A percentile compares a stretch with the other conserved stretches of the same genome.
Conservation (phyloP, 2,329 filamentous ascomycete species). For the Tolypocladium nubicola region DNA sequence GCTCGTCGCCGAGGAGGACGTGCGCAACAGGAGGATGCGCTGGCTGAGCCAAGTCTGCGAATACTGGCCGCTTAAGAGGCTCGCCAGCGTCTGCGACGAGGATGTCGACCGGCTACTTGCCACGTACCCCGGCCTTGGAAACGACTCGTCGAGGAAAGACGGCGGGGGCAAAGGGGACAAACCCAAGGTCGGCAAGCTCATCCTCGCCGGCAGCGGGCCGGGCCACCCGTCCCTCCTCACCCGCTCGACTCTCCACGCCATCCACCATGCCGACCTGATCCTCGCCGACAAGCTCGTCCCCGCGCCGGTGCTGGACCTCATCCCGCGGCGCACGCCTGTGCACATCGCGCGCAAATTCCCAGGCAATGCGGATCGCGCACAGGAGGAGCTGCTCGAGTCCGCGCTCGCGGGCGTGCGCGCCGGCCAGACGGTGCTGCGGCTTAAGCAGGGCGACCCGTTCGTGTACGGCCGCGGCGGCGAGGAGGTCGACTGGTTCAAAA, state of each 20-base stretch:
- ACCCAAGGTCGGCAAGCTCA: conserved; percentile 53
- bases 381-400: conserved; percentile 75
- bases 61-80: conserved; percentile 84
- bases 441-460: conserved; percentile 96
- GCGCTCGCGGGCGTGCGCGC: conserved; percentile 55
- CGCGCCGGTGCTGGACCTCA: conserved; percentile 72
- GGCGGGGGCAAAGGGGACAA: conserved; percentile 5
- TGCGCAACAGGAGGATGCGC: conserved; percentile 71
- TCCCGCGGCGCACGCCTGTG: conserved; percentile 80
- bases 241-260: conserved; percentile 66
- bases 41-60: conserved; percentile 97
- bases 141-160: conserved; percentile 11
- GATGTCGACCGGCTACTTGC: conserved; percentile 71
- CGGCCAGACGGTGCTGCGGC: conserved; percentile 72
- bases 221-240: conserved; percentile 90
- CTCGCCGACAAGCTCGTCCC: conserved; percentile 83
- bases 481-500: conserved; percentile 75
- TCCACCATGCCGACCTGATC: conserved; percentile 64
- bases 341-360: conserved; percentile 96
- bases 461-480: conserved; percentile 92
- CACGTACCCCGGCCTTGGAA: conserved; percentile 44
- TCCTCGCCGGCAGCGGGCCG: conserved; percentile 84
- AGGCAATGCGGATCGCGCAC: conserved; percentile 87
- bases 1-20: conserved; percentile 64
- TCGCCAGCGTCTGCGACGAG: conserved; percentile 68